Percentiles rank a stretch among this genome's conserved stretches.
Conservation (phyloP, 805 yeast species). For the Schwanniomyces polymorphus region DNA sequence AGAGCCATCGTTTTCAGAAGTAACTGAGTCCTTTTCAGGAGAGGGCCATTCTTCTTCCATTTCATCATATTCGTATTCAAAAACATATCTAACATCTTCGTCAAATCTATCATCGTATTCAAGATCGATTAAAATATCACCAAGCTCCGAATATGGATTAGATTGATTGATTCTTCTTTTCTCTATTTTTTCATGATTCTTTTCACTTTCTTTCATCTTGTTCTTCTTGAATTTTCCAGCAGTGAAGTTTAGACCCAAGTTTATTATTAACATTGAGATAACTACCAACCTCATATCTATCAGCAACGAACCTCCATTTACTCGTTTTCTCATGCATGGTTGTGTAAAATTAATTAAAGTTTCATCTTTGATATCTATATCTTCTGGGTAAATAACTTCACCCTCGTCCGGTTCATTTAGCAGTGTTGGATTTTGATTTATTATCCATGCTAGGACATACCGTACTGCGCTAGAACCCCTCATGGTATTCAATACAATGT, state of each 20-base stretch:
- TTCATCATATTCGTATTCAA: constrained; percentile 52
- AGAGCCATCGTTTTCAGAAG: background rate
- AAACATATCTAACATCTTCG: constrained; percentile 64
- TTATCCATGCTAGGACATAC: constrained; percentile 56
- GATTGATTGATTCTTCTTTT: constrained; percentile 17
- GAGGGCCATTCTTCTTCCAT: constrained; percentile 17
- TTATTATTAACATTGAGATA: constrained; percentile 45
- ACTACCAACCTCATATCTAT: constrained; percentile 60
- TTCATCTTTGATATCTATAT: constrained; percentile 60
- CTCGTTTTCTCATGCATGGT: constrained; percentile 60
- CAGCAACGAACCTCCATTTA: constrained; percentile 58
- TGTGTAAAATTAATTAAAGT: constrained; percentile 61
- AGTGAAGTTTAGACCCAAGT: constrained; percentile 20
- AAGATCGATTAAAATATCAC: constrained; percentile 53
- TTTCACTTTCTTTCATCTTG: background rate
- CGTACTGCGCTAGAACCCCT: constrained; percentile 67
- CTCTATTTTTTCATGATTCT: constrained; percentile 10
- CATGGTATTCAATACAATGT: constrained; percentile 32
- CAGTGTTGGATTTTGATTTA: constrained; percentile 33
- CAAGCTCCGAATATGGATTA: constrained; percentile 40
- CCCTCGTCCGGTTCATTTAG: constrained; percentile 8
- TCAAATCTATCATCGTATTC: constrained; percentile 66
- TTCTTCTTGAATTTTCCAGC: background rate
- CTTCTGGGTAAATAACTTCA: constrained; percentile 5
- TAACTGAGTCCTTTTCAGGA: constrained; percentile 9